Evolutionary conservation across 2,329 filamentous ascomycete genomes (phyloP).

Genomic region (Colletotrichum sublineola): DNA sequence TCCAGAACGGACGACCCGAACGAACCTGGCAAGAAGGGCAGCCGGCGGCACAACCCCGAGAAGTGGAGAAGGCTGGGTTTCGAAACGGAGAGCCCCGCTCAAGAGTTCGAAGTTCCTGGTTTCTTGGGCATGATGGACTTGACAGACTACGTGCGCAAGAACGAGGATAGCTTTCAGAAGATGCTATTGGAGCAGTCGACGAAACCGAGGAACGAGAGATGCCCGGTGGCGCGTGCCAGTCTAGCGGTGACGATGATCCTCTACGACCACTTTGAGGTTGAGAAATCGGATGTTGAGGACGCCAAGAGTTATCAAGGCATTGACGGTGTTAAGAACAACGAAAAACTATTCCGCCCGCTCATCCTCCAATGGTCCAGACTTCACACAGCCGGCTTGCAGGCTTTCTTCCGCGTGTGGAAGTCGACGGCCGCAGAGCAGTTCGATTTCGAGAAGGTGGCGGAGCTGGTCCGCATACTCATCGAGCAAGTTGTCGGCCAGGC

Average conservation of each 20-base stretch:
- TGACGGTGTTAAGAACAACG: slow-evolving; percentile 82
- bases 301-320: slow-evolving; percentile 79
- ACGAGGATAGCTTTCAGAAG: slow-evolving; percentile 94
- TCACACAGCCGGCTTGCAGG: slow-evolving; percentile 86
- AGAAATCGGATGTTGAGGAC: slow-evolving; percentile 85
- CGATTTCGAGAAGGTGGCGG: slow-evolving; percentile 94
- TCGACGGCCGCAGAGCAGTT: slow-evolving; percentile 84
- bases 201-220: slow-evolving; percentile 77
- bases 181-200: slow-evolving; percentile 89
- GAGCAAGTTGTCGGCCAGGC: slow-evolving; percentile 91
- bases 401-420: slow-evolving; percentile 95
- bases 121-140: slow-evolving; percentile 98
- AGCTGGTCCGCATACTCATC: slow-evolving; percentile 89
- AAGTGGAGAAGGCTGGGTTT: slow-evolving; percentile 96
- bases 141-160: slow-evolving; percentile 91
- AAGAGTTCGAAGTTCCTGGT: slow-evolving; percentile 87
- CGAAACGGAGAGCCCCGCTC: slow-evolving; percentile 86
- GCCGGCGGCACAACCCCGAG: slow-evolving; percentile 82
- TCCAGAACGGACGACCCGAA: slow-evolving; percentile 53
- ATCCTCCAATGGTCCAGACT: slow-evolving; percentile 93
- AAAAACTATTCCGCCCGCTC: slow-evolving; percentile 87
- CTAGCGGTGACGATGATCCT: slow-evolving; percentile 88
- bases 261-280: slow-evolving; percentile 96
- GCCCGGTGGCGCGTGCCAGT: slow-evolving; percentile 88
- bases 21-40: slow-evolving; percentile 68